Evolutionary conservation across 2,329 filamentous ascomycete species (phyloP).

Genomic region (Pyrenophora seminiperda): DNA sequence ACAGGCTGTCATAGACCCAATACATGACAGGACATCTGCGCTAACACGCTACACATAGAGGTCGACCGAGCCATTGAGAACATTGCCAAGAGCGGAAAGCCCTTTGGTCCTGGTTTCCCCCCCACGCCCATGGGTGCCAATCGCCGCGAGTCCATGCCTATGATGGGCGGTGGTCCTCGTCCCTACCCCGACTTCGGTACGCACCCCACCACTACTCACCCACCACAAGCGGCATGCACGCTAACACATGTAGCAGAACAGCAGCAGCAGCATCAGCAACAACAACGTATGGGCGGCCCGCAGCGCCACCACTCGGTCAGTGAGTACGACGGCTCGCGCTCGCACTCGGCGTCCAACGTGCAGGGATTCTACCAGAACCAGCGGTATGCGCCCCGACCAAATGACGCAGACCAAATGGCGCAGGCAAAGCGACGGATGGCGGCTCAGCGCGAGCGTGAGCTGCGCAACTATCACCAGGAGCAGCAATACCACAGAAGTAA

Average conservation of each 20-base stretch:
- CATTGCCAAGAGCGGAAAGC: slow-evolving; percentile 93
- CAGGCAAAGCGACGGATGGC: slow-evolving; percentile 99
- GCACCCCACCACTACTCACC: slow-evolving; percentile 9
- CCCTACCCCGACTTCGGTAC: slow-evolving; percentile 65
- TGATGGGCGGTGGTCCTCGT: slow-evolving; percentile 61
- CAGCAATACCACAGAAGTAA: slow-evolving; percentile 99
- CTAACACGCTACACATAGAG: slow-evolving; percentile 62
- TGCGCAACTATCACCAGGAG: slow-evolving; percentile 99
- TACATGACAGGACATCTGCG: not conserved
- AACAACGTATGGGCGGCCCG: slow-evolving; percentile 65
- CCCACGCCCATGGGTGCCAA: slow-evolving; percentile 51
- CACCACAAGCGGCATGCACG: not conserved
- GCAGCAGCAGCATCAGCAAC: slow-evolving; percentile 57
- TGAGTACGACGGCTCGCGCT: slow-evolving; percentile 79
- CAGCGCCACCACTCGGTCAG: slow-evolving; percentile 82
- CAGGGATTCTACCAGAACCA: slow-evolving; percentile 95
- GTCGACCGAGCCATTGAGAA: slow-evolving; percentile 96
- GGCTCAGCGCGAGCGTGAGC: slow-evolving; percentile 96
- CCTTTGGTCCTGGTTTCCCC: slow-evolving; percentile 62
- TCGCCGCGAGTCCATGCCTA: slow-evolving; percentile 81
- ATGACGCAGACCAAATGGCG: slow-evolving; percentile 97
- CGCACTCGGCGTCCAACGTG: slow-evolving; percentile 75
- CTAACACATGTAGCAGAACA: slow-evolving; percentile 55
- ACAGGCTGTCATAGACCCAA: slow-evolving; percentile 1
- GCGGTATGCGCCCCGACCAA: slow-evolving; percentile 84